Evolutionary conservation across 2,329 filamentous ascomycete species (phyloP).

Genomic region (Aureobasidium uvarum): DNA sequence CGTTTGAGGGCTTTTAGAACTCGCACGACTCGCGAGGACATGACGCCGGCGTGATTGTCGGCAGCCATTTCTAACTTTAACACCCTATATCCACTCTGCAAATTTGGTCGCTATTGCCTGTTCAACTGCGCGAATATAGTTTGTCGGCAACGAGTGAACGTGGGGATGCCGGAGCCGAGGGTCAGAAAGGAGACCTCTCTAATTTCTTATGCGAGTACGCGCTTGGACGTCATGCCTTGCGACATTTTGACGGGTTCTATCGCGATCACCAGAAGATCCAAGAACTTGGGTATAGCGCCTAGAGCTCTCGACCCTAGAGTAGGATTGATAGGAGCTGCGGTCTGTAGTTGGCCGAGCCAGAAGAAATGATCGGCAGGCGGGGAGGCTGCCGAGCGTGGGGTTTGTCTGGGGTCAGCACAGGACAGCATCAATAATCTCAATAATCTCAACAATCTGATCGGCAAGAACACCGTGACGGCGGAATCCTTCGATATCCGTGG

Average conservation of each 20-base stretch:
- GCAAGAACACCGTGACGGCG: not conserved
- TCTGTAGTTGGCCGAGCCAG: slow-evolving; percentile 5
- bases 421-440: not conserved
- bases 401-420: not conserved
- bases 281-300: not conserved
- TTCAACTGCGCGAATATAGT: not conserved
- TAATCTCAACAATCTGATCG: slow-evolving; percentile 11
- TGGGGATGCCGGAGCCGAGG: not conserved
- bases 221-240: slow-evolving; percentile 3
- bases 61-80: not conserved
- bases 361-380: not conserved
- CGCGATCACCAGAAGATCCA: not conserved
- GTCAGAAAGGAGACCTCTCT: slow-evolving; percentile 5
- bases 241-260: not conserved
- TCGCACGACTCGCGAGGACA: slow-evolving; percentile 6
- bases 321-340: not conserved
- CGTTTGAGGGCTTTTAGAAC: not conserved
- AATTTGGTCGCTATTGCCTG: not conserved
- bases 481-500: not conserved
- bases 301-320: not conserved
- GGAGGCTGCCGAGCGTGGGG: not conserved
- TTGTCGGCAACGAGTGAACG: not conserved
- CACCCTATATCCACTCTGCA: not conserved
- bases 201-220: not conserved
- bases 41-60: slow-evolving; percentile 8